Evolutionary conservation across 2,329 filamentous ascomycete genomes (phyloP), one percentile per base, ranked within the genome.

Genomic region (Clonostachys sp.): DNA sequence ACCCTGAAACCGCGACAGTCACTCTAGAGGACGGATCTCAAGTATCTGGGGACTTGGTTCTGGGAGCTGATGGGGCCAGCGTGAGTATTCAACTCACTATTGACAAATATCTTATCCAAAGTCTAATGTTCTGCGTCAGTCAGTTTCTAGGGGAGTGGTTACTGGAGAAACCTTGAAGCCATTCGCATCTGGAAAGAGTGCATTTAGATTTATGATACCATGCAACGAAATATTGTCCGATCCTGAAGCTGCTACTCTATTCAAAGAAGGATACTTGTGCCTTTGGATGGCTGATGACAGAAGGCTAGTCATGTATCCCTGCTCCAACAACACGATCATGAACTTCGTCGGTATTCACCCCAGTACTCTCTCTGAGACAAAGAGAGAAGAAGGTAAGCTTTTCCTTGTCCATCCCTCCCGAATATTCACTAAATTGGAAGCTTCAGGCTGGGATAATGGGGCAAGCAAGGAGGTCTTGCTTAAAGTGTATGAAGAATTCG

Each of bases 41-140:
- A 2, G 54, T 75, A 9, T 52, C 64, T 2, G 74, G 71, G 5
- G 77, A 83, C 51, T 49, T 82, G 1, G 53, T 82, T 3, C 51
- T 82, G 5, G 78, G 76, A 3, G 78, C 77, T 1, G 78, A 82
- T 51, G 79, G 79, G 0, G 75, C 80, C 3, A 67, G 72, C 53
- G 71, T 70, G 39, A 61, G 61, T 48, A 6, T 38, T 9, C 24
- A 3, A 30, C 9, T 30, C 24, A 30, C 24, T 30, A 30, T 30
- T 30, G 1, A 30, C 9, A 30, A 10, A 30, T 9, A 30, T 4
- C 24, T 30, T 30, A 10, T 30, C 24, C 9, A 10, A 30, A 30
- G 24, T 30, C 24, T 30, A 30, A 30, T 30, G 24, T 5, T 30
- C 24, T 30, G 9, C 24, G 9, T 20, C 55, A 55, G 54, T 60